Evolutionary conservation across 2,329 filamentous ascomycete genomes (phyloP).

Genomic region (Ilyonectria robusta): DNA sequence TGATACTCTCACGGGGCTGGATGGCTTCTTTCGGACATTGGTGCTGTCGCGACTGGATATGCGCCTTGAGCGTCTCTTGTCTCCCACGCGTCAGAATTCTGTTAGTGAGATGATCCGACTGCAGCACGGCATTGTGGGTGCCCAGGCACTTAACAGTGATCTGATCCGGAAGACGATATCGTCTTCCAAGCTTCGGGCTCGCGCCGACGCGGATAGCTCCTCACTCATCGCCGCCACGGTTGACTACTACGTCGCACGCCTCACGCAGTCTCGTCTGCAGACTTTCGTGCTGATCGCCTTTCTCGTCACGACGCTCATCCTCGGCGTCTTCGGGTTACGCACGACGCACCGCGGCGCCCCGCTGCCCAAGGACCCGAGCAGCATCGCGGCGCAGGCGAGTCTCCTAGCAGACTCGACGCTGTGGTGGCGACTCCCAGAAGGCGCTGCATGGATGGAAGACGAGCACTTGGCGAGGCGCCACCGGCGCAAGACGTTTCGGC

Average conservation of each 20-base stretch:
- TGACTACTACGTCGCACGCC: constrained; percentile 39
- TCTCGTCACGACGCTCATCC: constrained; percentile 39
- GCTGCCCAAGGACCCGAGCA: constrained; percentile 47
- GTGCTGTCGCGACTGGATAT: constrained; percentile 43
- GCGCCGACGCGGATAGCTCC: constrained; percentile 15
- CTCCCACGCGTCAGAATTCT: constrained; percentile 40
- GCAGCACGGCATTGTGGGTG: constrained; percentile 47
- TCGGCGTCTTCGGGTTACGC: constrained; percentile 43
- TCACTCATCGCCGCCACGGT: constrained; percentile 37
- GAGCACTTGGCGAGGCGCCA: constrained; percentile 43
- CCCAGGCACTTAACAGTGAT: constrained; percentile 44
- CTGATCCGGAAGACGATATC: constrained; percentile 29
- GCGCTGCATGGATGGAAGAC: constrained; percentile 48
- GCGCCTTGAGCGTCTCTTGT: constrained; percentile 40
- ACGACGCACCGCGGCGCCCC: constrained; percentile 38
- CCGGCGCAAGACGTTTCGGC: constrained; percentile 46
- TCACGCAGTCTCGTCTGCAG: constrained; percentile 41
- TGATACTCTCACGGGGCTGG: constrained; percentile 40
- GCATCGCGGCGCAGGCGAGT: constrained; percentile 49
- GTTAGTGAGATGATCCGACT: constrained; percentile 41
- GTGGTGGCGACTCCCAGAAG: constrained; percentile 47
- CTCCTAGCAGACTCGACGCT: constrained; percentile 48
- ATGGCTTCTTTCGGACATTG: constrained; percentile 47
- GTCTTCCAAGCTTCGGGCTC: constrained; percentile 30
- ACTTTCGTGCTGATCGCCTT: constrained; percentile 42